A percentile compares a stretch with the other conserved stretches of the same genome.
These are phyloP conservation scores for Ophiosphaerella herpotricha DNA, from an alignment of 2,329 filamentous ascomycete genomes.

Conservation along the genomic window DNA sequence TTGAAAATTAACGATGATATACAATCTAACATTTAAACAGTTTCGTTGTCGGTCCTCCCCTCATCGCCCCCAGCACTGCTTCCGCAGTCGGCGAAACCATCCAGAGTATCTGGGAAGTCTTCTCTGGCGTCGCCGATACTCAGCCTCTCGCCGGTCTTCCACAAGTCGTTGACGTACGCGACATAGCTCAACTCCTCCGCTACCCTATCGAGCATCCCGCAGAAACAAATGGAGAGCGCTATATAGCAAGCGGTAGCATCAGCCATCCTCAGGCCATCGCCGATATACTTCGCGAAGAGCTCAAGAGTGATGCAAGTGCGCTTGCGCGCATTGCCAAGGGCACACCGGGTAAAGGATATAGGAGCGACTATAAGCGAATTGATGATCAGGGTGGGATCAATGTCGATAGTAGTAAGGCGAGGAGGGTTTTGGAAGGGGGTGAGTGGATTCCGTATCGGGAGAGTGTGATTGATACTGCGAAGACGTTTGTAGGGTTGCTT, in stretches of 20 bases:
- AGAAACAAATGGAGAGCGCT: conserved; percentile 49
- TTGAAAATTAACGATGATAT: background rate
- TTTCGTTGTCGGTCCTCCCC: conserved; percentile 50
- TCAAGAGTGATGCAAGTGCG: conserved; percentile 35
- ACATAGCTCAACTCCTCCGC: conserved; percentile 50
- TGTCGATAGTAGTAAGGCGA: conserved; percentile 23
- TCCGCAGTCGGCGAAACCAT: conserved; percentile 43
- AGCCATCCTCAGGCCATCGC: conserved; percentile 46
- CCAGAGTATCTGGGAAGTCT: conserved; percentile 39
- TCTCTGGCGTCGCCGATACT: conserved; percentile 38
- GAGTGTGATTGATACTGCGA: conserved; percentile 44
- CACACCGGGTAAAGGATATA: conserved; percentile 48
- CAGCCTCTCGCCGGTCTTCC: conserved; percentile 28
- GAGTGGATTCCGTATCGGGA: conserved; percentile 23
- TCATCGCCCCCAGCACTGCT: conserved; percentile 34
- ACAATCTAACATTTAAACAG: conserved; percentile 2
- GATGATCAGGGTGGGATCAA: conserved; percentile 12
- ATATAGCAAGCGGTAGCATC: conserved; percentile 42
- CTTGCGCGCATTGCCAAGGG: conserved; percentile 45
- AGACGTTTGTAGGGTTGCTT: conserved; percentile 29
- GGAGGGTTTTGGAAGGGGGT: conserved; percentile 16
- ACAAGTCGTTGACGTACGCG: conserved; percentile 51
- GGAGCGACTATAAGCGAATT: conserved; percentile 22
- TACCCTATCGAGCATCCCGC: conserved; percentile 46
- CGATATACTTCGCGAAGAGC: conserved; percentile 49